Evolutionary conservation across 2,329 filamentous ascomycete species (phyloP).

Genomic region (Phialophora expanda): DNA sequence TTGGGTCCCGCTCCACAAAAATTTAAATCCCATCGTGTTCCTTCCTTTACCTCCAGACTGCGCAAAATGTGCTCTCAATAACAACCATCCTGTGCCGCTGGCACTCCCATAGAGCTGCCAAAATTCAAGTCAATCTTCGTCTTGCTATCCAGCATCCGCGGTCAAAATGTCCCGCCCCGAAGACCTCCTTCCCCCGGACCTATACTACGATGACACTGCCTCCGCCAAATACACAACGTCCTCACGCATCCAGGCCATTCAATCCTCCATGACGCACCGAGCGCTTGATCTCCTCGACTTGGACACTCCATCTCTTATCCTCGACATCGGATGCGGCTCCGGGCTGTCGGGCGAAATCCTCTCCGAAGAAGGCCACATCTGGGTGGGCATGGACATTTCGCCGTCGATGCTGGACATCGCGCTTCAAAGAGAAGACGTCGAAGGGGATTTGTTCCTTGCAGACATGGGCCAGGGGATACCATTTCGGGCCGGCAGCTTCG

Average conservation of each 20-base stretch:
- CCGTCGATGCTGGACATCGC: slow-evolving; percentile 97
- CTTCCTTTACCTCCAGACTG: not conserved
- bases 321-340: slow-evolving; percentile 95
- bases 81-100: slow-evolving; percentile 4
- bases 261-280: slow-evolving; percentile 90
- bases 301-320: slow-evolving; percentile 77
- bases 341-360: slow-evolving; percentile 94
- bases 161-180: slow-evolving; percentile 87
- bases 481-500: slow-evolving; percentile 89
- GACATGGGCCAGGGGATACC: slow-evolving; percentile 96
- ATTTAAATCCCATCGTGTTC: not conserved
- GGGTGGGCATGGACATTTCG: slow-evolving; percentile 97
- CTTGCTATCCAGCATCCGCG: not conserved
- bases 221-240: slow-evolving; percentile 97
- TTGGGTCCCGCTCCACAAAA: not conserved
- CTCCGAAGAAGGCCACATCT: slow-evolving; percentile 81
- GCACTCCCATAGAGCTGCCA: not conserved
- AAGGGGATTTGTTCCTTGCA: slow-evolving; percentile 90
- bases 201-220: slow-evolving; percentile 96
- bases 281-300: slow-evolving; percentile 91
- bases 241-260: slow-evolving; percentile 93
- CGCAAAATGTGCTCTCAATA: not conserved
- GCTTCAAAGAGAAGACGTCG: slow-evolving; percentile 79
- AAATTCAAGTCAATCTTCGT: not conserved
- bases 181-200: slow-evolving; percentile 93